Conservation (phyloP, 108 stramenopile species). For the Epithemia pelagica region DNA sequence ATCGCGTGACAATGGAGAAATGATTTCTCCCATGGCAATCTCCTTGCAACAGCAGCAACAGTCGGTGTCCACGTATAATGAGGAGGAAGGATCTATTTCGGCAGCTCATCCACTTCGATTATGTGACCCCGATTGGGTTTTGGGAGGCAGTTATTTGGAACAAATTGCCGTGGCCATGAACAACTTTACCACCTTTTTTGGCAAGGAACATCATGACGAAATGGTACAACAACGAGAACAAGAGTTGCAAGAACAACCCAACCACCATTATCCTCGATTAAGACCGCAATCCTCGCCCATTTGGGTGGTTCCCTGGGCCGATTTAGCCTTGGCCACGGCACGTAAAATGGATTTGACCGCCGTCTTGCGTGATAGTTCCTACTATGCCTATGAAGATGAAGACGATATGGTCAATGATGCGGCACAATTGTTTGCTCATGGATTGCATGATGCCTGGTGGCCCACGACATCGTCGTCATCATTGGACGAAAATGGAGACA, state of each 20-base stretch:
- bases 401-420: conserved; percentile 88
- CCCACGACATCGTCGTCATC: not conserved
- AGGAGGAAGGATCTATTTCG: not conserved
- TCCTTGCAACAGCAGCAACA: not conserved
- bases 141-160: conserved; percentile 41
- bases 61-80: not conserved
- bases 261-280: not conserved
- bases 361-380: conserved; percentile 57
- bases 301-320: conserved; percentile 7
- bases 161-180: conserved; percentile 28
- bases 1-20: not conserved
- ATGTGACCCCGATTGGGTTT: conserved; percentile 61
- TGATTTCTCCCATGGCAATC: not conserved
- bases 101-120: conserved; percentile 17
- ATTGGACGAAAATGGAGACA: not conserved
- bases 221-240: not conserved
- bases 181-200: conserved; percentile 29
- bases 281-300: not conserved
- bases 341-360: conserved; percentile 71
- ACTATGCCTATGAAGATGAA: conserved; percentile 80
- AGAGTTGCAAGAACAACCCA: not conserved
- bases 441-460: conserved; percentile 73
- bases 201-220: not conserved
- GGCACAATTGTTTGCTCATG: conserved; percentile 79
- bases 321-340: conserved; percentile 45